These are phyloP conservation scores for Trametes villosa DNA, from an alignment of 768 basidiomycete genomes.

Conservation along the genomic window DNA sequence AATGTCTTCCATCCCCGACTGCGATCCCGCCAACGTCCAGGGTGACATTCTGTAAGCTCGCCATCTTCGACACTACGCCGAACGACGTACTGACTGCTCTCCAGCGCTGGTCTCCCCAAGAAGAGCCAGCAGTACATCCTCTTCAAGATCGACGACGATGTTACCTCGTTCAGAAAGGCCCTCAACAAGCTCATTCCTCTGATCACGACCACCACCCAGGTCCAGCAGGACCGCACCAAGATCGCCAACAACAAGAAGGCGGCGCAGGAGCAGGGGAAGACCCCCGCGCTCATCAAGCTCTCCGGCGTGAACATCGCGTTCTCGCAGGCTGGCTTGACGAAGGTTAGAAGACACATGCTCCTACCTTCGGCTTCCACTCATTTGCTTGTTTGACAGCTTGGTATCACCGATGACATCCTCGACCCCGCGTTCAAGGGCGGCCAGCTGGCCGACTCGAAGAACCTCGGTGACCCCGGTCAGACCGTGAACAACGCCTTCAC, in stretches of 20 bases:
- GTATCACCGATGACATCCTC: constrained; percentile 43
- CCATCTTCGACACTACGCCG: not conserved
- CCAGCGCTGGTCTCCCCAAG: constrained; percentile 59
- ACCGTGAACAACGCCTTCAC: constrained; percentile 28
- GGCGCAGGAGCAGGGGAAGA: constrained; percentile 28
- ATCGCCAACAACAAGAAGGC: constrained; percentile 27
- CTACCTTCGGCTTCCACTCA: not conserved
- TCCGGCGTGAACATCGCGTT: constrained; percentile 58
- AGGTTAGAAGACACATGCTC: constrained; percentile 32
- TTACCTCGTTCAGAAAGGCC: constrained; percentile 46
- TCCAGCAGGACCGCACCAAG: constrained; percentile 29
- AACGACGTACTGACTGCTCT: not conserved
- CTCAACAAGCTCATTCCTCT: constrained; percentile 45
- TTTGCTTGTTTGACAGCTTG: constrained; percentile 31
- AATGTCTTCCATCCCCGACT: constrained; percentile 8
- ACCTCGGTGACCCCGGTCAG: constrained; percentile 42
- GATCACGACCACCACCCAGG: constrained; percentile 51
- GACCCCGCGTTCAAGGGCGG: constrained; percentile 45
- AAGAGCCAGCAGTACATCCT: constrained; percentile 55
- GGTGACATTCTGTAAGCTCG: constrained; percentile 31
- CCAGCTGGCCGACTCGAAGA: constrained; percentile 43
- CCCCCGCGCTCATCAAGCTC: constrained; percentile 41
- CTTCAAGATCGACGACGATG: constrained; percentile 52
- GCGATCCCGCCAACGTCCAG: constrained; percentile 33
- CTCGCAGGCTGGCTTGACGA: constrained; percentile 50